These are phyloP conservation scores for Rosa hybrid DNA, from an alignment of 331 rosid species.

Conservation along the genomic window DNA sequence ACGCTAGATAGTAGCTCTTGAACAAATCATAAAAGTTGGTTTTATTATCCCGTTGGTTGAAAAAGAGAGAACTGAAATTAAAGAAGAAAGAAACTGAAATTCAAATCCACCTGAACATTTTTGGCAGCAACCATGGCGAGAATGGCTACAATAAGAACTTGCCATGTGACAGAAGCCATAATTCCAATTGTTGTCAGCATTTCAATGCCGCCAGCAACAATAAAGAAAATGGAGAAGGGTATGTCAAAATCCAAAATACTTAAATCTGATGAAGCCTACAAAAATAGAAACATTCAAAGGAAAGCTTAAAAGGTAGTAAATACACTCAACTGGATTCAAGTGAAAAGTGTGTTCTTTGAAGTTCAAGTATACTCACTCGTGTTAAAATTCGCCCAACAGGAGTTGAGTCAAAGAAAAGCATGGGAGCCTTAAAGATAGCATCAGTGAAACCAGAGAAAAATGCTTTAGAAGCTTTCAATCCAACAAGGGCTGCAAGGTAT, in stretches of 20 bases:
- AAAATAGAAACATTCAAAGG: neutral
- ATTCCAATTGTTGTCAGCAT: constrained; percentile 33
- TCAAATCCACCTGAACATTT: constrained; percentile 46
- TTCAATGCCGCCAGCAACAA: constrained; percentile 33
- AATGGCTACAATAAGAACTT: constrained; percentile 67
- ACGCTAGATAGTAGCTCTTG: constrained; percentile 49
- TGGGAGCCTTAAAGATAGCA: constrained; percentile 49
- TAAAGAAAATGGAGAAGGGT: constrained; percentile 54
- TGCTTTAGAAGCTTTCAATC: constrained; percentile 66
- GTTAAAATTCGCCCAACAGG: constrained; percentile 81
- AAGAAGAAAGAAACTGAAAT: neutral
- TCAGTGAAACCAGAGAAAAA: constrained; percentile 53
- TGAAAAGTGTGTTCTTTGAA: neutral
- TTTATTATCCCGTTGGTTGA: neutral
- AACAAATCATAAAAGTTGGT: neutral
- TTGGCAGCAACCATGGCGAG: constrained; percentile 49
- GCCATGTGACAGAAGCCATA: constrained; percentile 77
- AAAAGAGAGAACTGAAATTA: neutral
- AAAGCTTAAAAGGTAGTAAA: neutral
- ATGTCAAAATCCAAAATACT: constrained; percentile 55
- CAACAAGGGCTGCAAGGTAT: constrained; percentile 42
- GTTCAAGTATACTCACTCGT: constrained; percentile 44
- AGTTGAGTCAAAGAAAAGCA: constrained; percentile 78
- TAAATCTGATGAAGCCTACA: constrained; percentile 52
- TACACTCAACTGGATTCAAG: neutral